A percentile compares a stretch with the other conserved stretches of the same genome.
Conservation (phyloP, 805 yeast genomes). For the Starmerella tilneyi region DNA sequence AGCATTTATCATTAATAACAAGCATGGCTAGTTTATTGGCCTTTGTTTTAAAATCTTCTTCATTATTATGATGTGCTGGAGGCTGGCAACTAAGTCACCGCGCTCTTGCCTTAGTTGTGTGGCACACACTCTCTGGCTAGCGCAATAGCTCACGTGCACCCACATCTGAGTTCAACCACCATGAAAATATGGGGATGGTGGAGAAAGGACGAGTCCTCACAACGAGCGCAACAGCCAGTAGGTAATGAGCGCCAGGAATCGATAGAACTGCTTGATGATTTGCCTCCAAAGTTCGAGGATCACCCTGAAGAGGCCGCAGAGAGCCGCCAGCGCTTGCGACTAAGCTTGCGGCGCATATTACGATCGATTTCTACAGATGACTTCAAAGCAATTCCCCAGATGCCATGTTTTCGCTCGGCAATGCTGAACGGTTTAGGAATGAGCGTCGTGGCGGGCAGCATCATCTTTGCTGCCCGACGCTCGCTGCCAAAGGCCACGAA, state of each 20-base stretch:
- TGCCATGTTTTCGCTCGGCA: constrained; percentile 34
- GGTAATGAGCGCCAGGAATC: too few species aligned
- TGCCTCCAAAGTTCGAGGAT: constrained; percentile 29
- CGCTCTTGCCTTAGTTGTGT: too few species aligned
- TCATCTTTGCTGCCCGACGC: constrained; percentile 26
- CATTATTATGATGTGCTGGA: too few species aligned
- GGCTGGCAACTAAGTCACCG: too few species aligned
- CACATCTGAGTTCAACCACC: neutral
- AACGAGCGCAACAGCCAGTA: neutral
- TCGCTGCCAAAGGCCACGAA: constrained; percentile 45
- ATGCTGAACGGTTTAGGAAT: constrained; percentile 32
- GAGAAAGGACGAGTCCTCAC: constrained; percentile 16
- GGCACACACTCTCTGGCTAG: too few species aligned
- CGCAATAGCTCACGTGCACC: constrained; percentile 1
- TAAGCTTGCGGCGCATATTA: constrained; percentile 23
- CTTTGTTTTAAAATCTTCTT: too few species aligned
- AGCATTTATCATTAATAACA: neutral
- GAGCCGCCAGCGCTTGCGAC: constrained; percentile 17
- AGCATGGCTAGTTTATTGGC: too few species aligned
- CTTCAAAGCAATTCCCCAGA: constrained; percentile 28
- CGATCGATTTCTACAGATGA: constrained; percentile 26
- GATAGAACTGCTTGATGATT: constrained; percentile 27
- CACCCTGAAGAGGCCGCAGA: constrained; percentile 16
- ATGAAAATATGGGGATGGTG: constrained; percentile 28
- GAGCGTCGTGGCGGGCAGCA: constrained; percentile 28